Evolutionary conservation across 306 rosid species (phyloP), one percentile per base, ranked within the genome.

Genomic region (Ceratonia siliqua): DNA sequence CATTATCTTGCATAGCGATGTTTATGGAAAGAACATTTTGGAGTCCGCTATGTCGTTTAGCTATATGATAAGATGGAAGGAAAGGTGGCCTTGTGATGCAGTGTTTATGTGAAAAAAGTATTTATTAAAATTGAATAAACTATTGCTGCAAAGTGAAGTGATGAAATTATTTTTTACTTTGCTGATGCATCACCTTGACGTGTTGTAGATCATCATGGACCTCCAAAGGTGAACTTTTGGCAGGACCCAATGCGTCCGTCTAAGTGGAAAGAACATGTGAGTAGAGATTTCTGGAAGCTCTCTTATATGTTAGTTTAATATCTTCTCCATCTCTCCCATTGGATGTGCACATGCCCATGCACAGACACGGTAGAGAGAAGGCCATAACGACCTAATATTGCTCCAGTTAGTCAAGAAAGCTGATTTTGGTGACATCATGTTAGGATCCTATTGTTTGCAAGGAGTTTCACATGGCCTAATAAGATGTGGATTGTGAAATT

Each of bases 231-330:
- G 84, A 88, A 85, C 82, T 78, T 78, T 74, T 91, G 93, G 92
- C 49, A 88, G 77, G 92, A 83, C 64, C 93, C 92, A 6, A 1
- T 80, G 78, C 68, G 48, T 73, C 96, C 96, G 27, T 83, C 93
- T 8, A 87, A 81, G 67, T 91, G 96, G 96, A 91, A 85, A 75
- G 93, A 88, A 48, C 96, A 88, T 12, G 90, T 85, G 64, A 85
- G 88, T 63, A 6, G 0, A 22, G n/a, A 15, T 45, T 53, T 59
- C 63, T n/a, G 6, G 2, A 43, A 49, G 20, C 24, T 25, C 18
- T 45, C 20, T 55, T 22, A 11, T 43, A 45, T 55, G 48, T 12
- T 68, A 35, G 59, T 82, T 66, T 48, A 45, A 27, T 74, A 73
- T 46, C 15, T 67, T 64, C 9, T 30, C n/a, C n/a, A n/a, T n/a